These are phyloP conservation scores for Daldinia sp. DNA, from an alignment of 2,329 filamentous ascomycete species.

Conservation along the genomic window DNA sequence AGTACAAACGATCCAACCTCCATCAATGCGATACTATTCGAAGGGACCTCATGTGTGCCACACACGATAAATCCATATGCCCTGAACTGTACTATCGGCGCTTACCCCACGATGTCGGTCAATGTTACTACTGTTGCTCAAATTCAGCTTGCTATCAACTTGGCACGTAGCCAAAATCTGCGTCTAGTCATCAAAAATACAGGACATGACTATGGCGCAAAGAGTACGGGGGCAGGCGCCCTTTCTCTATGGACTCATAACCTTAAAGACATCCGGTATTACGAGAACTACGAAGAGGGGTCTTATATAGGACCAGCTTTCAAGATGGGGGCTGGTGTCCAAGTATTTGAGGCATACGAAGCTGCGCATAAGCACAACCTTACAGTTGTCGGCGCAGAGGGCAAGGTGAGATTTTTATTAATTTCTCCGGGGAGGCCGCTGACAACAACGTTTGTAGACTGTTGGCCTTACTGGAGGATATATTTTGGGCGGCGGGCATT, in stretches of 20 bases:
- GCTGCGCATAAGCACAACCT: conserved; percentile 44
- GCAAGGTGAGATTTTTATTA: conserved; percentile 38
- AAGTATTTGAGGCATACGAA: conserved; percentile 47
- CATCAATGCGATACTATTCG: conserved; percentile 40
- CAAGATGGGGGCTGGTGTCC: conserved; percentile 49
- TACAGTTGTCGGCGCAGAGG: conserved; percentile 46
- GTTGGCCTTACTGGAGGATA: conserved; percentile 65
- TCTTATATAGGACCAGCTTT: conserved; percentile 48
- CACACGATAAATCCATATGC: conserved; percentile 45
- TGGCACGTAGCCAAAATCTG: conserved; percentile 47
- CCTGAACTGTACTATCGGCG: conserved; percentile 45
- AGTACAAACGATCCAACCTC: conserved; percentile 50
- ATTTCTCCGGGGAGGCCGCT: background rate
- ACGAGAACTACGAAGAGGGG: conserved; percentile 45
- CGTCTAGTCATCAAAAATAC: conserved; percentile 50
- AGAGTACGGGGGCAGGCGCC: conserved; percentile 47
- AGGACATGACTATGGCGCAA: conserved; percentile 48
- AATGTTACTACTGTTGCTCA: conserved; percentile 48
- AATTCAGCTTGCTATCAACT: conserved; percentile 47
- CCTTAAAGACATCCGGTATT: conserved; percentile 47
- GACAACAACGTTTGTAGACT: conserved; percentile 46
- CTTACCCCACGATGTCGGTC: conserved; percentile 48
- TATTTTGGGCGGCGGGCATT: conserved; percentile 65
- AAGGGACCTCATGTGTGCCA: conserved; percentile 44
- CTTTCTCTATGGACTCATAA: conserved; percentile 50